Evolutionary conservation across 192 early-diverging fungal genomes (phyloP).

Genomic region (Helicostylum pulchrum): DNA sequence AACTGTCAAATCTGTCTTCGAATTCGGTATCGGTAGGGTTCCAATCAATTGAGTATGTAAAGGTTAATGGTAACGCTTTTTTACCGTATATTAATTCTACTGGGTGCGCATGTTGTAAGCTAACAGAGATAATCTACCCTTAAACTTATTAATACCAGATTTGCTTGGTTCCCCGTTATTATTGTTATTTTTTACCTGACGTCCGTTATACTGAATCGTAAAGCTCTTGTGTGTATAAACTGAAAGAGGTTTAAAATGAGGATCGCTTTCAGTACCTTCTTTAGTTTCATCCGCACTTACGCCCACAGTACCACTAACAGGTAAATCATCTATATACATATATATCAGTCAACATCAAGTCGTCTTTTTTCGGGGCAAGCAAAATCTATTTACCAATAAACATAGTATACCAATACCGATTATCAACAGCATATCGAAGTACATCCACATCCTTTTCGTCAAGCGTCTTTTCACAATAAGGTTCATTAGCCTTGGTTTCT

Average conservation of each 20-base stretch:
- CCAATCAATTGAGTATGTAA: constrained; percentile 77
- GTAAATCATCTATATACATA: constrained; percentile 53
- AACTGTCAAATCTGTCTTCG: constrained; percentile 59
- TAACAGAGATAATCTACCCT: constrained; percentile 51
- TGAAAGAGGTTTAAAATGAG: constrained; percentile 23
- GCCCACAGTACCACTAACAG: constrained; percentile 53
- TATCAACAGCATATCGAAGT: constrained; percentile 61
- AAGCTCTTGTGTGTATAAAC: constrained; percentile 65
- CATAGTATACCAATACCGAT: constrained; percentile 68
- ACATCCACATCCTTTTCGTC: constrained; percentile 44
- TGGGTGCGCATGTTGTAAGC: constrained; percentile 38
- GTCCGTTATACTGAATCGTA: constrained; percentile 57
- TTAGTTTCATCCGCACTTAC: constrained; percentile 26
- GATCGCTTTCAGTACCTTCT: neutral
- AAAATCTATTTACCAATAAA: constrained; percentile 46
- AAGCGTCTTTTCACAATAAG: constrained; percentile 51
- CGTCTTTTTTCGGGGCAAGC: neutral
- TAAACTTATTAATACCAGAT: neutral
- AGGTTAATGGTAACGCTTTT: constrained; percentile 43
- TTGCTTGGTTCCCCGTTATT: neutral
- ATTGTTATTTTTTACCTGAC: constrained; percentile 51
- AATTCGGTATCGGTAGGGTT: constrained; percentile 48
- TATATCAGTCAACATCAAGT: too few relatives aligned
- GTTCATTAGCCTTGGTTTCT: constrained; percentile 19
- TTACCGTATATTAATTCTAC: constrained; percentile 28